Evolutionary conservation across 495 filamentous ascomycete species (phyloP).

Genomic region (Penicillium tannophilum): DNA sequence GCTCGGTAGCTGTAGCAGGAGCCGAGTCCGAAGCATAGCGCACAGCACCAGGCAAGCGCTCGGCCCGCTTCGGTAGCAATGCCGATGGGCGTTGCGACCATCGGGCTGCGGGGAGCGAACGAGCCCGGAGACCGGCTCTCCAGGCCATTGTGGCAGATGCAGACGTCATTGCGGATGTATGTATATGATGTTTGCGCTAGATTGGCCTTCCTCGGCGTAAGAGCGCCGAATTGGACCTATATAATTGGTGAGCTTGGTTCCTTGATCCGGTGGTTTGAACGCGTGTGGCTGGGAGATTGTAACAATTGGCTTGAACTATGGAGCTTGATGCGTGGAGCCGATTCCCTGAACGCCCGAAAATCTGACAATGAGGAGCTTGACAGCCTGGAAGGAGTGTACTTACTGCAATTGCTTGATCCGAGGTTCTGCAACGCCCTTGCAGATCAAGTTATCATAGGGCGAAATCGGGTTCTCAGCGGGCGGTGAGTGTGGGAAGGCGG

Average conservation of each 20-base stretch:
- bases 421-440: conserved; percentile 22
- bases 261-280: not conserved
- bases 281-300: not conserved
- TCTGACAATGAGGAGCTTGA: not conserved
- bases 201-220: conserved; percentile 24
- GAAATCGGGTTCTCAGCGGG: conserved; percentile 20
- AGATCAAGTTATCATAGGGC: conserved; percentile 19
- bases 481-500: conserved; percentile 20
- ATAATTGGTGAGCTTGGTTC: conserved; percentile 13
- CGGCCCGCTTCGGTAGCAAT: conserved; percentile 19
- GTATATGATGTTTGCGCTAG: conserved; percentile 6
- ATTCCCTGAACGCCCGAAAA: not conserved
- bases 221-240: conserved; percentile 23
- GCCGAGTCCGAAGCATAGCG: conserved; percentile 39
- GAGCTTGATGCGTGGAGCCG: not conserved
- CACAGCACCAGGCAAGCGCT: conserved; percentile 17
- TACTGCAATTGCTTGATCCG: conserved; percentile 21
- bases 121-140: conserved; percentile 33
- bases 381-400: conserved; percentile 3
- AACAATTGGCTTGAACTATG: not conserved
- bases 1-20: conserved; percentile 19
- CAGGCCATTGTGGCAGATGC: conserved; percentile 31
- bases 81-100: conserved; percentile 28
- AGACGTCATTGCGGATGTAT: conserved; percentile 27
- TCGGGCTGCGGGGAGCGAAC: conserved; percentile 28